Base-by-base conservation (phyloP, 768 basidiomycete genomes). In the Pleurotus pulmonarius region DNA sequence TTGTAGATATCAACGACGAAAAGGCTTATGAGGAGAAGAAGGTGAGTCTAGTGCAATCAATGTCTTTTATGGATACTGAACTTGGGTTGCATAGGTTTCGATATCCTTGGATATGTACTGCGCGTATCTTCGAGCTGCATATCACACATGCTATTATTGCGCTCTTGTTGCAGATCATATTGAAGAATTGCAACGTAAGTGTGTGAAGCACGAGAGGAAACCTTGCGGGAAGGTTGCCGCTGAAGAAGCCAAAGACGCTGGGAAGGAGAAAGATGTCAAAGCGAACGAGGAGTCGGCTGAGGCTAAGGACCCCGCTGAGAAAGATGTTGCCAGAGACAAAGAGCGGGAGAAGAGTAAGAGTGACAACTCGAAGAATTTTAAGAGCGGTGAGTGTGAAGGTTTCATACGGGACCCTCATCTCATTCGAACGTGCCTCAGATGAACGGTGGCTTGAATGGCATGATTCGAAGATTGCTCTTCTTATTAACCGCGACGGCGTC, bases 141-240 rank as follows among this genome's bases (percentile, higher is more conserved):
- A 89, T 73, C 82, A 93, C 82, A 87, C 92, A 67, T 97, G 97
- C 83, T 99, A 96, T 75, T 99, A 99, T 75, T 99, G 97, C 80
- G 87, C 89, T 64, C 86, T 92, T 68, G 83, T 92, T 63, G 89
- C 87, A 69, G 89, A 96, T 75, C 94, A 94, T 76, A 74, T 90
- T 70, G 97, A 99, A 75, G 94, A 97, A 78, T 81, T 99, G 65
- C 88, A 94, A 72, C 85, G 93, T 69, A 93, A 94, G 75, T 98
- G 96, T 80, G 77, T 97, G 64, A 86, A 86, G 75, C 97, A 99
- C 75, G 79, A 90, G 61, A 83, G 96, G 73, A 88, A 86, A 69
- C 83, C 90, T 40, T 66, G 87, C 64, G 80, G 82, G 58, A 85
- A 86, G 71, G 72, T 77, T 56, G 64, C 79, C 59, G 73, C 81